phyloP scores from a whole-genome alignment of 2,329 filamentous ascomycete genomes.

The Epichloe coenophiala region DNA sequence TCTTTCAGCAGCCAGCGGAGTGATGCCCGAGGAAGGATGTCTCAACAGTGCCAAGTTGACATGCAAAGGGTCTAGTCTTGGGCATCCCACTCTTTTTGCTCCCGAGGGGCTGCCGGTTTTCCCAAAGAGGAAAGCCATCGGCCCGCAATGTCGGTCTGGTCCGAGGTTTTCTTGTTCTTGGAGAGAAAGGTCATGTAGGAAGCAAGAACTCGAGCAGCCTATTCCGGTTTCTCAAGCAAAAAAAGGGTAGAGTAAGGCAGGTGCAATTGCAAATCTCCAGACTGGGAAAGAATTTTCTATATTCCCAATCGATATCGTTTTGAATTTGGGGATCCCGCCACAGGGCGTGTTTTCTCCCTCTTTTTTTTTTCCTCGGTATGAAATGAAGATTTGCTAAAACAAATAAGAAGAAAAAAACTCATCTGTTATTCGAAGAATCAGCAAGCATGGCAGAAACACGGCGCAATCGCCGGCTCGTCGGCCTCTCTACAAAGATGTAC shows the following conservation, averaged over 20 bases:
- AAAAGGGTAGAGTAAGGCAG: no score
- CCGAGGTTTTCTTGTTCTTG: no score
- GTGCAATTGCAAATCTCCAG: no score
- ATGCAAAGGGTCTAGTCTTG: background rate
- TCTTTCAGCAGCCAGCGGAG: background rate
- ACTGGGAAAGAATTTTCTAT: no score
- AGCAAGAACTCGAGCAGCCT: no score
- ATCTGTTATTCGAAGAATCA: background rate
- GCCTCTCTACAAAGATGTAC: slow-evolving; percentile 70
- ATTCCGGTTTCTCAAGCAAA: no score
- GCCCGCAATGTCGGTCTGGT: no score
- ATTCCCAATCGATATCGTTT: no score
- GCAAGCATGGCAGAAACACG: background rate
- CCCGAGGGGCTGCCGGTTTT: slow-evolving; percentile 2
- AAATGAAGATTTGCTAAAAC: background rate
- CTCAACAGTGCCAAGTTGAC: background rate
- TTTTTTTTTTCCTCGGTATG: no score
- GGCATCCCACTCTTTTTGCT: background rate
- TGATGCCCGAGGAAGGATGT: background rate
- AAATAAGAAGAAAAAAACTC: background rate
- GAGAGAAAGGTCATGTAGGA: no score
- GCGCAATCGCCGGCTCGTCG: slow-evolving; percentile 46
- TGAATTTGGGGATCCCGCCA: no score
- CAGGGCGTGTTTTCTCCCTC: no score
- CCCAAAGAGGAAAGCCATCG: slow-evolving; percentile 6